Evolutionary conservation across 495 filamentous ascomycete genomes (phyloP).

Genomic region (Echria macrotheca): DNA sequence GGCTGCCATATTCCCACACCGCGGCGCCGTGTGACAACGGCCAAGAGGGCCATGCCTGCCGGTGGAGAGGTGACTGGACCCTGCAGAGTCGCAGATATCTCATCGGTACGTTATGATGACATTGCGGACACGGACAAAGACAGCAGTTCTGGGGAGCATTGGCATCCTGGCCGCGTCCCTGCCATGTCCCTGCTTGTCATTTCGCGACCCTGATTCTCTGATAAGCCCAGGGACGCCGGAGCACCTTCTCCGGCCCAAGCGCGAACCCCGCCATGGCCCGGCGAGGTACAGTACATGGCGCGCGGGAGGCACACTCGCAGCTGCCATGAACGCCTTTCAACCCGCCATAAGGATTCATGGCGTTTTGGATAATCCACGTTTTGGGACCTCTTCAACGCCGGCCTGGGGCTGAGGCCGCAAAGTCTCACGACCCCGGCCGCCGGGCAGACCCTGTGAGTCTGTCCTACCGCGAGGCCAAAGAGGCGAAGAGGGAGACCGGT

Average conservation of each 20-base stretch:
- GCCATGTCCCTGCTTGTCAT: not conserved
- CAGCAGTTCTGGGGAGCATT: not conserved
- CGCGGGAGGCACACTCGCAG: no score
- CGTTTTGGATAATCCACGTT: no score
- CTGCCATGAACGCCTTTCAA: no score
- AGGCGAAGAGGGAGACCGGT: not conserved
- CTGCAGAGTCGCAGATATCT: constrained; percentile 2
- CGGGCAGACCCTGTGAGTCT: not conserved
- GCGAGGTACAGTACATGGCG: no score
- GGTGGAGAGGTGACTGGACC: constrained; percentile 5
- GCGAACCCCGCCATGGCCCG: not conserved
- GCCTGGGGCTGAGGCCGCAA: no score
- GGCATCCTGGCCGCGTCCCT: not conserved
- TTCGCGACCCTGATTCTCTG: not conserved
- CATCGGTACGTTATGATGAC: constrained; percentile 3
- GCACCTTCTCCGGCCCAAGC: constrained; percentile 6
- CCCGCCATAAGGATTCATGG: no score
- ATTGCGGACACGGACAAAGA: not conserved
- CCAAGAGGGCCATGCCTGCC: not conserved
- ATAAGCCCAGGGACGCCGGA: constrained; percentile 2
- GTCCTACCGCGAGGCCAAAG: not conserved
- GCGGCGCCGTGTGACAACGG: not conserved
- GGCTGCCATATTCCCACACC: not conserved
- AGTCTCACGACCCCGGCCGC: not conserved
- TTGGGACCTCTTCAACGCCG: no score